These are phyloP conservation scores for Epicoccum sorghinum DNA, from an alignment of 2,329 filamentous ascomycete genomes.

Conservation along the genomic window DNA sequence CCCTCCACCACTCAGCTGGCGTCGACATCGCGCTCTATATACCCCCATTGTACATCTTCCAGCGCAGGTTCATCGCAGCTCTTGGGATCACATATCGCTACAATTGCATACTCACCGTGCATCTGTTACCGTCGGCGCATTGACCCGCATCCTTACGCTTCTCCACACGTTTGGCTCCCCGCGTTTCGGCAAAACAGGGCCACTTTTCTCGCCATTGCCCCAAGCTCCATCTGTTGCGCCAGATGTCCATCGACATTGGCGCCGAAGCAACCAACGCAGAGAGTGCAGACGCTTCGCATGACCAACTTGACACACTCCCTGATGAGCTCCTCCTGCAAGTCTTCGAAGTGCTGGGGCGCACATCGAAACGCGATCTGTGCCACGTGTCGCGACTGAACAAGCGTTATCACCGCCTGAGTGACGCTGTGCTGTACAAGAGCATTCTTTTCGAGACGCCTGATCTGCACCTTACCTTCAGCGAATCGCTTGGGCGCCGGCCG, in stretches of 20 bases:
- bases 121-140: constrained; percentile 18
- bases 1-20: background rate
- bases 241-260: constrained; percentile 11
- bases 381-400: constrained; percentile 39
- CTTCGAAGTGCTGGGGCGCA: constrained; percentile 33
- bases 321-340: constrained; percentile 42
- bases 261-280: background rate
- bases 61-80: background rate
- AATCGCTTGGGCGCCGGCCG: constrained; percentile 38
- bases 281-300: constrained; percentile 4
- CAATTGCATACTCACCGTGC: background rate
- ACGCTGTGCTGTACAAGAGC: constrained; percentile 41
- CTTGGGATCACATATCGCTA: background rate
- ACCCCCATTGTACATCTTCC: background rate
- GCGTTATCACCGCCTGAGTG: constrained; percentile 38
- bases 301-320: constrained; percentile 25
- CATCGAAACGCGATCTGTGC: constrained; percentile 37
- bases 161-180: constrained; percentile 10
- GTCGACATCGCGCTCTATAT: constrained; percentile 1
- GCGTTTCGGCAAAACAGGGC: constrained; percentile 15
- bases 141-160: constrained; percentile 22
- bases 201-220: constrained; percentile 13
- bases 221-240: background rate
- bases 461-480: constrained; percentile 42
- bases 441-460: constrained; percentile 41